Base-by-base conservation (phyloP, 257 asterid species). In the Rubia yunnanensis region DNA sequence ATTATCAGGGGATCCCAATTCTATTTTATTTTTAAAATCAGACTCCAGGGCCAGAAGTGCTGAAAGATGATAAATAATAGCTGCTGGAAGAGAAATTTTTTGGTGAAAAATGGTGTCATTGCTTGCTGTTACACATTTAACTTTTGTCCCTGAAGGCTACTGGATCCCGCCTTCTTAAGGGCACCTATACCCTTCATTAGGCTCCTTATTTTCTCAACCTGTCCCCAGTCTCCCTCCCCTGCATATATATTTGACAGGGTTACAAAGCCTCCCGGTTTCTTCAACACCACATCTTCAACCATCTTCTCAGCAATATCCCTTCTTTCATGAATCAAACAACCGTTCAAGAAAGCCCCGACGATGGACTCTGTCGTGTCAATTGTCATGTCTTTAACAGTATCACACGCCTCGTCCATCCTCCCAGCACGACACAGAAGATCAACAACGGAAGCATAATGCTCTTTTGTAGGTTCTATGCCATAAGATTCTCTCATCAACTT, bases 341-440 rank as follows among this genome's bases (percentile, higher is more conserved):
- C 88, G 23, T 82, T 81, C 52, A 83, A 79, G 76, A 86, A 86
- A 64, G 94, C 83, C 49, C 94, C 89, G 46, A 69, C 8, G 52
- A 57, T 60, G 20, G 85, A 83, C 68, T 79, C 78, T 13, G 79
- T 73, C 3, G 54, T 72, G 50, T 69, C 81, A 54, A 38, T 54
- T 8, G 83, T 72, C 76, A 80, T 66, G 31, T 64, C 81, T 60
- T 72, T 73, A 60, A 83, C 70, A 24, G 74, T 63, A 24, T 50
- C 58, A 55, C 64, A 79, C 60, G 89, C 87, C 63, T 81, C 92
- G 17, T 81, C 82, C 74, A 83, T 73, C 77, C 79, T 76, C 73
- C 94, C 87, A 38, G 64, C 69, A 24, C 85, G 89, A 63, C 89
- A 79, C 64, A 85, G 20, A 64, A 86, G 86, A 66, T 86, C 94